These are phyloP conservation scores for Arabidopsis arenosa DNA, from an alignment of 345 rosid species.

Conservation along the genomic window DNA sequence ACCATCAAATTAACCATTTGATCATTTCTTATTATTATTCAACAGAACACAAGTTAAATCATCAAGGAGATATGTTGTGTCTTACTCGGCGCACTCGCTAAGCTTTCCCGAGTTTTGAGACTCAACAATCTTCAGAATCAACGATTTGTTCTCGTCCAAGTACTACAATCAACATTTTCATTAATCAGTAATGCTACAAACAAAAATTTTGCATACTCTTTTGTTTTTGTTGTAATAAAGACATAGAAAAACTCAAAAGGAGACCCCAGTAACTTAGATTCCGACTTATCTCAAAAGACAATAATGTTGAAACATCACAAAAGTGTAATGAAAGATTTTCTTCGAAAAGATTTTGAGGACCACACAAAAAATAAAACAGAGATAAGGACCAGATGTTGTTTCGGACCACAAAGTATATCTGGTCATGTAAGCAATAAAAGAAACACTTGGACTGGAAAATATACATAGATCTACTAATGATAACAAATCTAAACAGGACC, in stretches of 20 bases:
- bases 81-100: slow-evolving; percentile 98
- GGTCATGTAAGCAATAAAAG: slow-evolving; percentile 45
- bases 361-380: slow-evolving; percentile 10
- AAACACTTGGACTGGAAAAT: slow-evolving; percentile 44
- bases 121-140: slow-evolving; percentile 99
- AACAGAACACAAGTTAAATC: background rate
- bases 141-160: slow-evolving; percentile 98
- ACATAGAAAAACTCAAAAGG: slow-evolving; percentile 22
- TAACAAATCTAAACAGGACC: slow-evolving; percentile 45
- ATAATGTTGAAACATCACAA: slow-evolving; percentile 41
- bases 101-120: slow-evolving; percentile 96
- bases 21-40: background rate
- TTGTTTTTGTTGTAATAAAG: slow-evolving; percentile 5
- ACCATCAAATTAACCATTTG: slow-evolving; percentile 25
- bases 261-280: slow-evolving; percentile 41
- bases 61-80: slow-evolving; percentile 3
- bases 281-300: slow-evolving; percentile 38
- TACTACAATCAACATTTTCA: slow-evolving; percentile 57
- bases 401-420: slow-evolving; percentile 45
- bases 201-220: slow-evolving; percentile 1
- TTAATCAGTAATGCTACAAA: slow-evolving; percentile 24
- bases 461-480: slow-evolving; percentile 44
- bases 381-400: slow-evolving; percentile 43
- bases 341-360: slow-evolving; percentile 45
- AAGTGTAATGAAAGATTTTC: slow-evolving; percentile 41